Base-by-base conservation (phyloP, 495 filamentous ascomycete species). In the Penicillium verhagenii region DNA sequence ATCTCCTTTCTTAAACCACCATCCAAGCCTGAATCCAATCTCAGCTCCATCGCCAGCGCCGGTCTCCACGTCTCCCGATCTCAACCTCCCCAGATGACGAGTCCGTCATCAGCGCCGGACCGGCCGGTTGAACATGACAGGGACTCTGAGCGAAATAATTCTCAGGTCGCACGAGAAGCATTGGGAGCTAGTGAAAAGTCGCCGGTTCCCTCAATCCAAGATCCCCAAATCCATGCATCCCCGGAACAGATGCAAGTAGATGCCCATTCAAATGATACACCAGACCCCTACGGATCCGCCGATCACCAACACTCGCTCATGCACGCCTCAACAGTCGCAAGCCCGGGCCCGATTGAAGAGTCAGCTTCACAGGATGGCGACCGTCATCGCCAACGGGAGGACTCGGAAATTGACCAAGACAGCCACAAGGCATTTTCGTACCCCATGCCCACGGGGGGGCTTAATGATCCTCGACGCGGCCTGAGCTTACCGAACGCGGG, bases 401-500 rank as follows among this genome's bases (percentile, higher is more conserved):
- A 71, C 42, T 55, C 60, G 24, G 72, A 77, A 33, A 56, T 77
- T 16, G 64, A 72, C 21, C 76, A 78, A 18, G 78, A 78, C 39
- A 73, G 72, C 40, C 79, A 78, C 47, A 81, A 80, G 49, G 71
- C 79, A 6, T 79, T 80, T 39, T 82, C 79, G 5, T 82, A 78
- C 56, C 79, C 79, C 18, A 75, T 79, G 67, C 79, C 76, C 19
- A 68, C 74, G 19, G 67, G 65, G 13, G 66, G 72, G 25, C 63
- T 75, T 37, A 76, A 68, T 50, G 75, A 77, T 45, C 80, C 79
- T 39, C 70, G 78, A 43, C 81, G 91, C 59, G 86, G 84, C 13
- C 83, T 91, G 72, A 96, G 90, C 67, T 75, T 94, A 53, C 90
- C 91, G 14, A 82, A 84, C 65, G 78, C 88, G 13, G 80, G 81